Conservation (phyloP, 352 stramenopile species). For the Globisporangium paddicum region DNA sequence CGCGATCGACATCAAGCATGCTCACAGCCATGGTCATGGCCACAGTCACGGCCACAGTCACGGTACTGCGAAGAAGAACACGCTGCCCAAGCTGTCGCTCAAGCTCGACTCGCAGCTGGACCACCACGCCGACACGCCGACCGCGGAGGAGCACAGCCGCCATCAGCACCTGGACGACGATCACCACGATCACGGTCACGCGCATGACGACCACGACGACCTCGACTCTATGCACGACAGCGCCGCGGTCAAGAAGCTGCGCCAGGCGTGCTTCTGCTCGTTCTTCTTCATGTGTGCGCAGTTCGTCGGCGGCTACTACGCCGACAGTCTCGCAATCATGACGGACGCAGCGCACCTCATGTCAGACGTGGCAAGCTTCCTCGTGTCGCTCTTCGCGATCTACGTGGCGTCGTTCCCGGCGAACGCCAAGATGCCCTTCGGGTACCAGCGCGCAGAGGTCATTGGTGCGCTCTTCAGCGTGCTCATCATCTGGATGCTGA, state of each 20-base stretch:
- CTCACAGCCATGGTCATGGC: background rate
- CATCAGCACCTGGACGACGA: constrained; percentile 9
- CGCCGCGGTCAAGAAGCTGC: constrained; percentile 65
- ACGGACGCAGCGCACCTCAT: constrained; percentile 81
- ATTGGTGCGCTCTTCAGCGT: constrained; percentile 95
- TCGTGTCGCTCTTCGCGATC: constrained; percentile 81
- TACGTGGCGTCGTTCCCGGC: constrained; percentile 57
- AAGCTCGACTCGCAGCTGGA: constrained; percentile 14
- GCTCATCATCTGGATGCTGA: constrained; percentile 93
- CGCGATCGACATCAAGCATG: constrained; percentile 4
- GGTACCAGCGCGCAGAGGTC: constrained; percentile 95
- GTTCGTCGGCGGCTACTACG: constrained; percentile 91
- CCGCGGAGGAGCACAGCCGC: constrained; percentile 24
- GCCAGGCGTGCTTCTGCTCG: constrained; percentile 75
- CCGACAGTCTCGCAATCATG: constrained; percentile 95
- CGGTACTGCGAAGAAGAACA: constrained; percentile 5
- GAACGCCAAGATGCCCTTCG: constrained; percentile 86
- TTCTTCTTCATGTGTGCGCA: constrained; percentile 95
- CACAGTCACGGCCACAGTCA: background rate
- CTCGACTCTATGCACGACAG: constrained; percentile 17
- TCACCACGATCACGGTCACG: constrained; percentile 16
- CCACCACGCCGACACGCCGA: constrained; percentile 13
- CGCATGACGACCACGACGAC: constrained; percentile 5
- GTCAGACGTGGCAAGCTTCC: constrained; percentile 73
- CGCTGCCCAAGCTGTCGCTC: constrained; percentile 14